phyloP scores from a whole-genome alignment of 306 rosid species.

The Begonia loranthoides region DNA sequence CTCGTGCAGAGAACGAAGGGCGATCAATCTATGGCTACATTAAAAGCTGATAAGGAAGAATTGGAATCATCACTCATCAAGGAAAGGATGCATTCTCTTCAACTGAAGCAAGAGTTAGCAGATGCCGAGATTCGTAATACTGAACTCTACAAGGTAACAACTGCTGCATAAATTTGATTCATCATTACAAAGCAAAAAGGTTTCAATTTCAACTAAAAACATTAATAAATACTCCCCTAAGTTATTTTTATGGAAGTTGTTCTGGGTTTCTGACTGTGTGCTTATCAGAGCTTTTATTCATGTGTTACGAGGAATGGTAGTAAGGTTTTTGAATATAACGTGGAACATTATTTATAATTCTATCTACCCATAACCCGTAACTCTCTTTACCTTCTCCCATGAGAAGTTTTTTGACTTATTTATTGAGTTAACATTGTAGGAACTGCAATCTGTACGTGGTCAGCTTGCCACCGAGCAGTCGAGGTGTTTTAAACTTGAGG shows the following conservation, averaged over 20 bases:
- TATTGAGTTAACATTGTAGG: slow-evolving; percentile 28
- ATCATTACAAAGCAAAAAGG: too few species aligned
- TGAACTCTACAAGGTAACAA: slow-evolving; percentile 74
- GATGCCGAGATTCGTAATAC: slow-evolving; percentile 62
- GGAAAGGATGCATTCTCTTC: slow-evolving; percentile 52
- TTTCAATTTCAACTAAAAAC: not conserved
- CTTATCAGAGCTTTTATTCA: not conserved
- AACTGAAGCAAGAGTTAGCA: slow-evolving; percentile 64
- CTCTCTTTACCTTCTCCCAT: too few species aligned
- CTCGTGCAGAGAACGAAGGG: slow-evolving; percentile 51
- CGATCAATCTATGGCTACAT: slow-evolving; percentile 27
- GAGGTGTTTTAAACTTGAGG: slow-evolving; percentile 96
- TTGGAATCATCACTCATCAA: slow-evolving; percentile 54
- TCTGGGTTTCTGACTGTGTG: too few species aligned
- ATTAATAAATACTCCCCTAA: not conserved
- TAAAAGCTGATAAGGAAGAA: slow-evolving; percentile 72
- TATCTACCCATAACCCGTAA: too few species aligned
- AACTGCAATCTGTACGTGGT: slow-evolving; percentile 91
- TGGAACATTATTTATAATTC: too few species aligned
- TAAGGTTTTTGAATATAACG: not conserved
- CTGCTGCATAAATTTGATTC: slow-evolving; percentile 1
- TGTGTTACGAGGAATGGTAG: not conserved
- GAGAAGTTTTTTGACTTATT: slow-evolving; percentile 3
- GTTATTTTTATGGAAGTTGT: too few species aligned
- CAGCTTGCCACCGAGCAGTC: slow-evolving; percentile 94